These are phyloP conservation scores for Neonectria faginata DNA, from an alignment of 2,329 filamentous ascomycete species.

Conservation along the genomic window DNA sequence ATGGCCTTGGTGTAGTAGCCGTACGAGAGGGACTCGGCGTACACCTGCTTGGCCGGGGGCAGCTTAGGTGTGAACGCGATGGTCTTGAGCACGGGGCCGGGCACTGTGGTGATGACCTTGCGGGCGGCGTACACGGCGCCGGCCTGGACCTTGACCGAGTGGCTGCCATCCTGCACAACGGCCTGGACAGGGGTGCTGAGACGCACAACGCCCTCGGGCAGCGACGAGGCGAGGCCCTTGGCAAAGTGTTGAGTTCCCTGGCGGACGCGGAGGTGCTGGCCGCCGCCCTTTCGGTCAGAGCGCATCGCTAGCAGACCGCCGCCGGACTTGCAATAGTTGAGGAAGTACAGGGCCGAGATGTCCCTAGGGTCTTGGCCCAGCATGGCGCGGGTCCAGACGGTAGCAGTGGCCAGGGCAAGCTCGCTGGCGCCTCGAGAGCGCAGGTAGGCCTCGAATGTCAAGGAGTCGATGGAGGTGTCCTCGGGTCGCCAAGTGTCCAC, in stretches of 20 bases:
- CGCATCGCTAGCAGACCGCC: constrained; percentile 64
- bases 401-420: constrained; percentile 41
- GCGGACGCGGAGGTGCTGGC: constrained; percentile 62
- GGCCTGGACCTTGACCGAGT: constrained; percentile 43
- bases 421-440: constrained; percentile 37
- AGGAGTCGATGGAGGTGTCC: constrained; percentile 38
- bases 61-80: constrained; percentile 62
- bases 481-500: constrained; percentile 40
- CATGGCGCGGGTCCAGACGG: constrained; percentile 62
- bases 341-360: constrained; percentile 64
- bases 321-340: constrained; percentile 66
- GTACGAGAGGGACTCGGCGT: constrained; percentile 50
- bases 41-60: constrained; percentile 53
- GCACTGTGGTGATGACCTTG: constrained; percentile 62
- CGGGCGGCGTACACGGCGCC: constrained; percentile 50
- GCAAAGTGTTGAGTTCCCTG: constrained; percentile 60
- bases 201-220: constrained; percentile 46
- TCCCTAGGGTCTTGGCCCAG: constrained; percentile 62
- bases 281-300: constrained; percentile 64
- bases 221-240: constrained; percentile 49
- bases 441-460: constrained; percentile 48
- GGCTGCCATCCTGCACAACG: constrained; percentile 44
- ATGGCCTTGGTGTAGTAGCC: constrained; percentile 66
- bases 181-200: constrained; percentile 49
- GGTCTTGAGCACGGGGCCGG: constrained; percentile 57